These are phyloP conservation scores for Candida patagonica DNA, from an alignment of 805 yeast species.

Conservation along the genomic window DNA sequence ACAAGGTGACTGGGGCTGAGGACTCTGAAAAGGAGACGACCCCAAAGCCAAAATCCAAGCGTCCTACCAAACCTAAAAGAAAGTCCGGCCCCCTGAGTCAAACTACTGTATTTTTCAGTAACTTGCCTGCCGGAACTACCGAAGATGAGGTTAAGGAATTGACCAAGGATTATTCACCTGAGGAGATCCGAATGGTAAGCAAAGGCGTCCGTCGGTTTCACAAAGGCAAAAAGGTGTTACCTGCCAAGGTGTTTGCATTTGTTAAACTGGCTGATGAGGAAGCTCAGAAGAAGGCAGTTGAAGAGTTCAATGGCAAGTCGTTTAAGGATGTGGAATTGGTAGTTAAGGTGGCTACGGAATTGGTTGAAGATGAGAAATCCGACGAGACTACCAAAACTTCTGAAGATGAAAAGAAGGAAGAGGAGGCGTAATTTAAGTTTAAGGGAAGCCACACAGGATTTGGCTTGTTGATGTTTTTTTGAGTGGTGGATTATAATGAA, in stretches of 20 bases:
- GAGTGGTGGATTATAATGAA: too few relatives aligned
- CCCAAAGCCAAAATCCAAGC: slow-evolving; percentile 41
- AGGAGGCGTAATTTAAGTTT: too few relatives aligned
- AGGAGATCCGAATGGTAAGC: slow-evolving; percentile 26
- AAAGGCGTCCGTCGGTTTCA: slow-evolving; percentile 10
- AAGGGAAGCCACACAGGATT: too few relatives aligned
- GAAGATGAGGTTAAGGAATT: slow-evolving; percentile 37
- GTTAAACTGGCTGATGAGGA: slow-evolving; percentile 52
- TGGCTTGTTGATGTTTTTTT: too few relatives aligned
- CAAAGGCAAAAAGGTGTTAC: slow-evolving; percentile 12
- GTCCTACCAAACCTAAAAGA: slow-evolving; percentile 32
- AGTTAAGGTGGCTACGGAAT: slow-evolving; percentile 67
- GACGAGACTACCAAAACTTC: slow-evolving; percentile 8
- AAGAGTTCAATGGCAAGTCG: slow-evolving; percentile 54
- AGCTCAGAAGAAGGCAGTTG: slow-evolving; percentile 61
- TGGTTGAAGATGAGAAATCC: slow-evolving; percentile 19
- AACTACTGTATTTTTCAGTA: slow-evolving; percentile 53
- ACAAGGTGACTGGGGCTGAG: slow-evolving; percentile 1
- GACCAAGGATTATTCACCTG: slow-evolving; percentile 25
- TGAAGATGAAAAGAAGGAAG: slow-evolving; percentile 7
- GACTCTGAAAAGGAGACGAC: slow-evolving; percentile 12
- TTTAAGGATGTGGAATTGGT: slow-evolving; percentile 56
- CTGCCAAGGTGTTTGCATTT: slow-evolving; percentile 36
- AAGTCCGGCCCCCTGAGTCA: slow-evolving; percentile 45
- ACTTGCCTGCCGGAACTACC: slow-evolving; percentile 44